Conservation (phyloP, 345 rosid genomes). For the Eucalyptus regnans region DNA sequence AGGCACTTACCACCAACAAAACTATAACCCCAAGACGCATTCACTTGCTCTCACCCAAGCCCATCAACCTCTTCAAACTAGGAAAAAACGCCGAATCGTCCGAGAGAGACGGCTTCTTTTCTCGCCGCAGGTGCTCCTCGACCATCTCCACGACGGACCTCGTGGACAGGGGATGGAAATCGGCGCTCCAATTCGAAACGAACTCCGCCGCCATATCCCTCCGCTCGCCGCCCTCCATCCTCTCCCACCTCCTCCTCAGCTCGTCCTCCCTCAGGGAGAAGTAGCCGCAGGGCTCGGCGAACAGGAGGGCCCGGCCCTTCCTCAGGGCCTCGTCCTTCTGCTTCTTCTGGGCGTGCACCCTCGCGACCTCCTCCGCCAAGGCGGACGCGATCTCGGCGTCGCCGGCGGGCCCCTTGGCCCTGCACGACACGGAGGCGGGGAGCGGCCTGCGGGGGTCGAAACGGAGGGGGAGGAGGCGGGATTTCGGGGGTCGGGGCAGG, state of each 20-base stretch:
- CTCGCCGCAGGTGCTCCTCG: conserved; percentile 42
- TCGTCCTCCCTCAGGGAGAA: conserved; percentile 33
- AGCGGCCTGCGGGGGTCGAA: background rate
- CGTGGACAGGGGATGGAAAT: conserved; percentile 65
- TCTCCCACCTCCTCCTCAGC: conserved; percentile 40
- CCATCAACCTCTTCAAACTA: conserved; percentile 53
- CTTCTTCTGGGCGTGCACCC: conserved; percentile 27
- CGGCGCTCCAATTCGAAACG: conserved; percentile 42
- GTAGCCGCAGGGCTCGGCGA: conserved; percentile 39
- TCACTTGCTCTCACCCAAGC: conserved; percentile 15
- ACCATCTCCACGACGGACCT: conserved; percentile 59
- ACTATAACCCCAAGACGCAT: background rate
- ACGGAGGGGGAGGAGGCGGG: background rate
- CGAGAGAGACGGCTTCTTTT: background rate
- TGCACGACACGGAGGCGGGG: background rate
- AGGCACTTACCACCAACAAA: background rate
- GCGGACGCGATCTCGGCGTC: conserved; percentile 5
- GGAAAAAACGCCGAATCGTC: conserved; percentile 26
- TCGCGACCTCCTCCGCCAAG: conserved; percentile 43
- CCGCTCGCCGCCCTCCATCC: conserved; percentile 47
- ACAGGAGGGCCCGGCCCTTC: conserved; percentile 56
- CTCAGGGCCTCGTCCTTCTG: conserved; percentile 66
- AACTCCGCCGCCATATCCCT: conserved; percentile 38
- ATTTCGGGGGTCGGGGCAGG: background rate
- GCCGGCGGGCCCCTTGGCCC: background rate